Conservation (phyloP, 2,329 filamentous ascomycete species). For the Clathrospora elynae region DNA sequence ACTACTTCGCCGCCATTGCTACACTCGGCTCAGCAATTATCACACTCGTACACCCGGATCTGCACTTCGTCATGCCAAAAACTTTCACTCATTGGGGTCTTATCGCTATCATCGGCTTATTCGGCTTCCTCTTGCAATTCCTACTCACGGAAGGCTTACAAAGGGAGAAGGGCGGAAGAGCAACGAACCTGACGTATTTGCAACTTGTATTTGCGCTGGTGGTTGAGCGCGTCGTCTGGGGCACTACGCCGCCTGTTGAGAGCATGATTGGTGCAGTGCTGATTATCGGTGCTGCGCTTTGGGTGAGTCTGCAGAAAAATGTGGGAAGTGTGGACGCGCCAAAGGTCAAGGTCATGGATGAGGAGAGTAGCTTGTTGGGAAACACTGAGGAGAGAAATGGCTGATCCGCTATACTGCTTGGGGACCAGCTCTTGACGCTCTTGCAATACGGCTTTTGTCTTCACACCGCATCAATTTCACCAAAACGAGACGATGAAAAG, state of each 20-base stretch:
- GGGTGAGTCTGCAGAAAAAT: slow-evolving; percentile 34
- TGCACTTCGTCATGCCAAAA: slow-evolving; percentile 61
- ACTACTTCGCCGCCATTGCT: slow-evolving; percentile 75
- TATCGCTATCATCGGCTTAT: slow-evolving; percentile 68
- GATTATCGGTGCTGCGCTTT: slow-evolving; percentile 35
- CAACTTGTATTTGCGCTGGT: slow-evolving; percentile 69
- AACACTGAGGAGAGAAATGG: slow-evolving; percentile 6
- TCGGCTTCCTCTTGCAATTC: slow-evolving; percentile 81
- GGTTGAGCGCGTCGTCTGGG: slow-evolving; percentile 64
- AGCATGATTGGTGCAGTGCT: slow-evolving; percentile 32
- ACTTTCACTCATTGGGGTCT: slow-evolving; percentile 65
- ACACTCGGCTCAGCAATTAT: slow-evolving; percentile 66
- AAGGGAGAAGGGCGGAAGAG: slow-evolving; percentile 65
- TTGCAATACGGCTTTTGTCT: too few species aligned
- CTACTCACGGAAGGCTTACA: slow-evolving; percentile 75
- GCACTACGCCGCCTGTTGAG: slow-evolving; percentile 35
- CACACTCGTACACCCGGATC: slow-evolving; percentile 60
- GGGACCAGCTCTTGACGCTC: too few species aligned
- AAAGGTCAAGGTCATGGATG: slow-evolving; percentile 19
- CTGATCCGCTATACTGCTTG: too few species aligned
- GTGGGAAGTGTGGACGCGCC: slow-evolving; percentile 7
- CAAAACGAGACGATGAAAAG: too few species aligned
- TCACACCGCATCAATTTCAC: too few species aligned
- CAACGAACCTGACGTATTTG: slow-evolving; percentile 68
- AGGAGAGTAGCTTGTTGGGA: slow-evolving; percentile 31